Base-by-base conservation (phyloP, 169 alveolate genomes). In the Theileria sp. region DNA sequence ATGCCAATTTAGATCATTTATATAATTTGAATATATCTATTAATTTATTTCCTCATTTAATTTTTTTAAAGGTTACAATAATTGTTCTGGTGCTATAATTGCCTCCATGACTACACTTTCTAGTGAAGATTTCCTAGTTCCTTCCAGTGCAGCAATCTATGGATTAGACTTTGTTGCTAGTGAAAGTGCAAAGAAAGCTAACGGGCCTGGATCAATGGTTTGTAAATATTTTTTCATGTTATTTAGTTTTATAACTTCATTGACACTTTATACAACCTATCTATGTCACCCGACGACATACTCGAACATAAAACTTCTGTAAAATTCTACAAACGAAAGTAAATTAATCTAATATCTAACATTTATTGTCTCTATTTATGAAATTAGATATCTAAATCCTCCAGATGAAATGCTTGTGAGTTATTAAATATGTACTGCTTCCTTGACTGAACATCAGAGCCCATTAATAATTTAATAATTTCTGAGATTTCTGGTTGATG, bases 371-470 rank as follows among this genome's bases (percentile, higher is more conserved):
- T 28, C 49, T 69, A 23, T 69, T 4, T 67, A 44, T 23, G 34
- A 50, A 13, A 21, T 56, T 72, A 85, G 1, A 75, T 58, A 49
- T 85, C 91, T 44, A 85, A 62, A 44, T 85, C 91, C 19, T 75
- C 78, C 61, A 85, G 61, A 66, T 85, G 82, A 49, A 85, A 72
- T 7, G 92, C 67, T 49, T 77, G 87, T 17, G 95, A 73, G 71
- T 91, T 60, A 54, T 86, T 72, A 69, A 87, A 80, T 54, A 91
- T 91, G 80, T 84, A 91, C 82, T 79, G 78, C 75, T 88, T 87
- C 21, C 95, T 85, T 58, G 89, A 86, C 65, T 91, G 90, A 50
- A 91, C 87, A 54, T 91, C 93, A 44, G 86, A 86, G 19, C 95
- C 95, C 93, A 91, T 87, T 21, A 91, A 86, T 28, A 88, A 73